Evolutionary conservation across 495 filamentous ascomycete species (phyloP).

Genomic region (Xylaria sp.): DNA sequence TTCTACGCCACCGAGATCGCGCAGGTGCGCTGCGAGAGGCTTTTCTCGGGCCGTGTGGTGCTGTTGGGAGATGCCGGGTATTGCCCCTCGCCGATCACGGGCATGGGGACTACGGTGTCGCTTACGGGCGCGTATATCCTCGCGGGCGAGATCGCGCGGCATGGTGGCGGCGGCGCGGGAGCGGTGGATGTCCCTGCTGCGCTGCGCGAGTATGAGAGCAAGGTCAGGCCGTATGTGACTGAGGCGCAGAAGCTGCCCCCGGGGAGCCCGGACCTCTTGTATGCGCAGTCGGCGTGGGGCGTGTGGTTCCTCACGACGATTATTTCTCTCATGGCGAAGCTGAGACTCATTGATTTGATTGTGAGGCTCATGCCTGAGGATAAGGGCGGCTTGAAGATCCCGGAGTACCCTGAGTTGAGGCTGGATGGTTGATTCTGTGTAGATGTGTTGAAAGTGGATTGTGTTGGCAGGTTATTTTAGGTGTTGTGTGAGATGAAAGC

Average conservation of each 20-base stretch:
- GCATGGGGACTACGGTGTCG: conserved; percentile 57
- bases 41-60: conserved; percentile 50
- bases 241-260: conserved; percentile 45
- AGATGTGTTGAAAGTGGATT: too few species aligned
- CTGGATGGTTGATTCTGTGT: conserved; percentile 28
- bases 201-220: conserved; percentile 50
- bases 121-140: conserved; percentile 58
- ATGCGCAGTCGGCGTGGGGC: conserved; percentile 37
- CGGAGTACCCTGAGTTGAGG: conserved; percentile 48
- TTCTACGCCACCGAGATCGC: conserved; percentile 48
- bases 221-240: conserved; percentile 49
- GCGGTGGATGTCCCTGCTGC: conserved; percentile 38
- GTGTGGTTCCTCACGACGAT: conserved; percentile 41
- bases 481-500: too few species aligned
- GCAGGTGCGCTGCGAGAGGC: conserved; percentile 48
- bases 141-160: conserved; percentile 57
- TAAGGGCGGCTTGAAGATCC: conserved; percentile 46
- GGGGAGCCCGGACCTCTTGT: conserved; percentile 33
- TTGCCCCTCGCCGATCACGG: conserved; percentile 52
- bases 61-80: conserved; percentile 61
- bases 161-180: too few species aligned
- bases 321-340: conserved; percentile 38
- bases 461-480: too few species aligned
- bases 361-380: conserved; percentile 40
- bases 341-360: conserved; percentile 43